Base-by-base conservation (phyloP, 768 basidiomycete species). In the Panaeolus cyanescens region DNA sequence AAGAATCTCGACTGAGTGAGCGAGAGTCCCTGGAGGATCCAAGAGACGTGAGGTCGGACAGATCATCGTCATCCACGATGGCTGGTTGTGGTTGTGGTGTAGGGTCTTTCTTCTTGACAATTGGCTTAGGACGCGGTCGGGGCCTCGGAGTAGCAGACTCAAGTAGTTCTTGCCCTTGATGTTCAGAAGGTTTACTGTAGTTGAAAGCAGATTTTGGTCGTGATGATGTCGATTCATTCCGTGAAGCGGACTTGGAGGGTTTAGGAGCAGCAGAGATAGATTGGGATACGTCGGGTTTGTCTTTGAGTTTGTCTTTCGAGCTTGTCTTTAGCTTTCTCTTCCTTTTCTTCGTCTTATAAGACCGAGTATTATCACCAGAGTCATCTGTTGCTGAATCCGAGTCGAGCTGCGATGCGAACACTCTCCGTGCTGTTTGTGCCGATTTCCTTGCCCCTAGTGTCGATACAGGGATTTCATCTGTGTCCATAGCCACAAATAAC, bases 401-500 rank as follows among this genome's bases (percentile, higher is more conserved):
- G 42, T 55, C 65, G 28, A 70, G 70, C 40, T 80, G 78, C 9
- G 65, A 70, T 45, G 71, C 65, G 61, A 81, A 69, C 58, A 63
- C 69, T 3, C 67, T 71, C 1, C 65, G 58, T 45, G 79, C 79
- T 20, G 64, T 69, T 54, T 68, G 56, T 0, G 77, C 78, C 3
- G 79, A 75, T 25, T 68, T 71, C 7, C 79, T 77, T 31, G 65
- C 57, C 6, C 76, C 73, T 8, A 69, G 33, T 15, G 68, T 56
- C 7, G 34, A 60, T 9, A 28, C n/a, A 28, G 32, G 22, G 28
- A 36, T 22, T 50, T 13, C 45, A 50, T 28, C 45, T 15, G 19
- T 28, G 13, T 50, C 45, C 45, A 50, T 50, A 15, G 22, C 10
- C 25, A 50, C 5, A 28, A 50, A 34, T 13, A 4, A 25, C 25